Evolutionary conservation across 2,329 filamentous ascomycete genomes (phyloP), one percentile per base, ranked within the genome.

Genomic region (Onygenales sp.): DNA sequence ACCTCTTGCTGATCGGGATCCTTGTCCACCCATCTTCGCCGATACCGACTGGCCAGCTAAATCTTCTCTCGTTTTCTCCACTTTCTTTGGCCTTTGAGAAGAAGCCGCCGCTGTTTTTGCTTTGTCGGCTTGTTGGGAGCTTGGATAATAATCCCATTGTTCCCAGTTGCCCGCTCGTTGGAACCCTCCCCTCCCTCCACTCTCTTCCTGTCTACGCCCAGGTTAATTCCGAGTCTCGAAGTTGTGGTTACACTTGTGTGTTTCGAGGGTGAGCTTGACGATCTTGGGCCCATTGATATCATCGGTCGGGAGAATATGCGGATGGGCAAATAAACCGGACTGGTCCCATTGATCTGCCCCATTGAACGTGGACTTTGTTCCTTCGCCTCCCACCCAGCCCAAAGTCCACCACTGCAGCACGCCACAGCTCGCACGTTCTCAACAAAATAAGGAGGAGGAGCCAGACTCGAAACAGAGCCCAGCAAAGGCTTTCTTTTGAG

Each of bases 31-130:
- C 8, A 27, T 17, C 6, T 35, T 43, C 33, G 38, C 41, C 49
- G 11, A 5, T 42, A 36, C 9, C 38, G 11, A 11, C 47, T 50
- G 31, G 36, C 36, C 21, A 31, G 14, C 47, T 31, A 5, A 10
- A 41, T 50, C 47, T 38, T 50, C 47, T 21, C 17, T 50, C 47
- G 14, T 17, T 42, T 41, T 42, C 47, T 50, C 47, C 47, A 50
- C 47, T 33, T 41, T 14, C 38, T 41, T 11, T 14, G 11, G 38
- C 11, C 10, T 11, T 41, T 11, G 11, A 11, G 38, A 11, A 14
- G 38, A 41, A 14, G 3, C 38, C 6, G 10, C 11, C 38, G 14
- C 14, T 41, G 11, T 11, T 41, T 41, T 41, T 41, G 38, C 38
- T 41, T 14, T 11, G 14, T 11, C 38, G 21, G 21, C 11, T 41